phyloP scores from a whole-genome alignment of 345 rosid species.

The Physaria fendleri region DNA sequence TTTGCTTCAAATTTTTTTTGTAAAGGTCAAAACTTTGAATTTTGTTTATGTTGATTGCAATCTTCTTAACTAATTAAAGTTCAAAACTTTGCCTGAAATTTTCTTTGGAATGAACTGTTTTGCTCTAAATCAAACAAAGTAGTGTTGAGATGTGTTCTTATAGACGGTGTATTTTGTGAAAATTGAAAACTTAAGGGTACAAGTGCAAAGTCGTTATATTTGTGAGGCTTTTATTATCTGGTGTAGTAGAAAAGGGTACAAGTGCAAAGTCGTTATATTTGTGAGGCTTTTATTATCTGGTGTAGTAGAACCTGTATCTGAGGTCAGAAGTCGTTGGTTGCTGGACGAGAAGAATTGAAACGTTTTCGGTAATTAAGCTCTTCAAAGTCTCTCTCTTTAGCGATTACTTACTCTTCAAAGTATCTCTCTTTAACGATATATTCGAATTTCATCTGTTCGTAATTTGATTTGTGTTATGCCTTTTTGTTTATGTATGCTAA shows the following conservation, averaged over 20 bases:
- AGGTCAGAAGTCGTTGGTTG: slow-evolving; percentile 7
- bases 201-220: slow-evolving; percentile 2
- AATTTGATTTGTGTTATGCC: background rate
- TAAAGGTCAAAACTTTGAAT: too few relatives aligned
- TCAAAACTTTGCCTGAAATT: too few relatives aligned
- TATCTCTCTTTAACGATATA: too few relatives aligned
- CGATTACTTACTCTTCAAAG: background rate
- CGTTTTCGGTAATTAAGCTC: background rate
- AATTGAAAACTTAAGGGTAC: background rate
- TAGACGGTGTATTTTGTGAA: background rate
- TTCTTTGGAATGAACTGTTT: too few relatives aligned
- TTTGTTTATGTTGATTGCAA: too few relatives aligned
- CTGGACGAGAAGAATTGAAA: slow-evolving; percentile 14
- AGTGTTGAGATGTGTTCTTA: background rate
- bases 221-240: background rate
- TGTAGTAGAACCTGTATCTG: background rate
- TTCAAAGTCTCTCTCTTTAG: slow-evolving; percentile 7
- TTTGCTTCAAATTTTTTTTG: slow-evolving; percentile 1
- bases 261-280: background rate
- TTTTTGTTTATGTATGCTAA: background rate
- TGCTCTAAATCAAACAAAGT: too few relatives aligned
- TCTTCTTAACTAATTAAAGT: too few relatives aligned
- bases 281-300: background rate
- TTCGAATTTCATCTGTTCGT: background rate
- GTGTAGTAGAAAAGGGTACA: too few relatives aligned